Evolutionary conservation across 345 rosid genomes (phyloP).

Genomic region (Eucalyptus victrix): DNA sequence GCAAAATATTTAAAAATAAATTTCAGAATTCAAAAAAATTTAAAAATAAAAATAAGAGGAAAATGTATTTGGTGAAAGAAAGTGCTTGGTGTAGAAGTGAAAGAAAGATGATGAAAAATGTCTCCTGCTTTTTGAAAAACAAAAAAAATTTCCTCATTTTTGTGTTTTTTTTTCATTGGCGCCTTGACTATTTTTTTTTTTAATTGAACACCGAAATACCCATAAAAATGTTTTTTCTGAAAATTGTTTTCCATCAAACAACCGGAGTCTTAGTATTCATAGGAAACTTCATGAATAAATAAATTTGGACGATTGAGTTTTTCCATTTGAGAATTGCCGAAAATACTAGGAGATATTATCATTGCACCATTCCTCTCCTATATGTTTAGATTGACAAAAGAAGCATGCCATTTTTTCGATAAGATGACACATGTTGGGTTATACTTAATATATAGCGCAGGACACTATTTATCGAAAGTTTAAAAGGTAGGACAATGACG

Average conservation of each 20-base stretch:
- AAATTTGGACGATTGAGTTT: neutral
- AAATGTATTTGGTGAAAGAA: no score
- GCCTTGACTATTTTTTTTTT: neutral
- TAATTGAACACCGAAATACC: no score
- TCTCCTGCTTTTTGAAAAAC: no score
- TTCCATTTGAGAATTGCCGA: neutral
- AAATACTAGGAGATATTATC: neutral
- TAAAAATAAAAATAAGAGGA: no score
- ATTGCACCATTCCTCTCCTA: neutral
- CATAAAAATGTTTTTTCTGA: no score
- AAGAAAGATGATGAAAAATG: no score
- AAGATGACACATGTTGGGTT: neutral
- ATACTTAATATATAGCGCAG: neutral
- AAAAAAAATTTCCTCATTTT: no score
- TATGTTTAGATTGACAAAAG: neutral
- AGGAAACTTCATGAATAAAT: neutral
- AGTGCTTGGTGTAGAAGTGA: no score
- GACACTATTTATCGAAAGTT: neutral
- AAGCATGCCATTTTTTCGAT: neutral
- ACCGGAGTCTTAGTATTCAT: neutral
- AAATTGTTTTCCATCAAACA: no score
- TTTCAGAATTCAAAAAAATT: no score
- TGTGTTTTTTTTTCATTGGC: no score
- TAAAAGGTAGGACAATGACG: neutral
- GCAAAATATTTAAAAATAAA: no score